Evolutionary conservation across 2,329 filamentous ascomycete species (phyloP).

Genomic region (Colletotrichum camelliae): DNA sequence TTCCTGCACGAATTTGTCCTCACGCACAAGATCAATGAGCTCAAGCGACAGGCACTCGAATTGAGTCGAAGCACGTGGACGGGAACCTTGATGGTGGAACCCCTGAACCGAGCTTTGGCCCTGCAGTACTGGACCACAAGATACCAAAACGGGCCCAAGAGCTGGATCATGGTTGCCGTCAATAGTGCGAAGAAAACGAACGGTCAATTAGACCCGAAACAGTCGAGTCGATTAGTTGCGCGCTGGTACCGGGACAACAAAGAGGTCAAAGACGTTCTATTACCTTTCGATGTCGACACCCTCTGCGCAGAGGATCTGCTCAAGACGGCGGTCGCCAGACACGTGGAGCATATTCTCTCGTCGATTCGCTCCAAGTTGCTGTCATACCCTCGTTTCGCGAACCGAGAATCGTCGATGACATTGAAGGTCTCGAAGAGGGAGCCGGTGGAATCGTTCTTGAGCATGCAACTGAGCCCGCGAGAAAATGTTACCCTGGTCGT

Average conservation of each 20-base stretch:
- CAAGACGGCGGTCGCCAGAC: conserved; percentile 74
- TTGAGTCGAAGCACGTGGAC: conserved; percentile 78
- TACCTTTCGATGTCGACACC: conserved; percentile 68
- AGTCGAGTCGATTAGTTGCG: conserved; percentile 61
- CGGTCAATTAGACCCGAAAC: conserved; percentile 42
- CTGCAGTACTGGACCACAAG: conserved; percentile 89
- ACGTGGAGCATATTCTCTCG: conserved; percentile 75
- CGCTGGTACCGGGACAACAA: conserved; percentile 88
- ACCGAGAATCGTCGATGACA: conserved; percentile 61
- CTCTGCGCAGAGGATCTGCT: conserved; percentile 80
- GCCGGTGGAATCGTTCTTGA: conserved; percentile 70
- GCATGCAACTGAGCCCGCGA: conserved; percentile 71
- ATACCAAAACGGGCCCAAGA: conserved; percentile 69
- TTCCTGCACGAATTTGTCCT: conserved; percentile 87
- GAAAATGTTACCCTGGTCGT: conserved; percentile 68
- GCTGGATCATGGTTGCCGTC: conserved; percentile 89
- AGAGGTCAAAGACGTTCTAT: conserved; percentile 71
- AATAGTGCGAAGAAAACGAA: conserved; percentile 64
- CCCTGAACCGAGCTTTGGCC: conserved; percentile 79
- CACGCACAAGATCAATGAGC: conserved; percentile 87
- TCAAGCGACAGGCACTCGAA: conserved; percentile 77
- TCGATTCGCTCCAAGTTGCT: conserved; percentile 67
- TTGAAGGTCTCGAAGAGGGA: conserved; percentile 64
- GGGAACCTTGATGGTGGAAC: conserved; percentile 77
- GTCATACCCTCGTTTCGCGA: conserved; percentile 65